Evolutionary conservation across 495 filamentous ascomycete genomes (phyloP).

Genomic region (Niebla homalea): DNA sequence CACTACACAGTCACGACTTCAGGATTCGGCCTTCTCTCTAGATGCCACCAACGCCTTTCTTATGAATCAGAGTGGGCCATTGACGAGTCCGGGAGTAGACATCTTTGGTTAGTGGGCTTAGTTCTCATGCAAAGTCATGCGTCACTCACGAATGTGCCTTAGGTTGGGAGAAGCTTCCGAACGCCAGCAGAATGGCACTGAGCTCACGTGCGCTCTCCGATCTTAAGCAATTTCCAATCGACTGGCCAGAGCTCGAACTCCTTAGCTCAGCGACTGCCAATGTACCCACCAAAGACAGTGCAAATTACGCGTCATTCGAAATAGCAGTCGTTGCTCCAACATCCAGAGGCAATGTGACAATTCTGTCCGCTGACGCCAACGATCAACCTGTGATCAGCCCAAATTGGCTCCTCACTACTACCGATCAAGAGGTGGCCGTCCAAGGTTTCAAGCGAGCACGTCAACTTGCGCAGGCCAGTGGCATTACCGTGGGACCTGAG

Average conservation of each 20-base stretch:
- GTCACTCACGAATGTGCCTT: neutral
- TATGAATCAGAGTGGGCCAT: neutral
- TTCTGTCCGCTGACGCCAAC: neutral
- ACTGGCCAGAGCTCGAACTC: neutral
- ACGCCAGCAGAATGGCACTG: neutral
- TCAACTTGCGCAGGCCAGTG: slow-evolving; percentile 25
- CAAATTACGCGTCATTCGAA: neutral
- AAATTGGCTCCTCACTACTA: slow-evolving; percentile 31
- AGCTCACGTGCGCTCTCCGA: neutral
- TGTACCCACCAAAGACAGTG: neutral
- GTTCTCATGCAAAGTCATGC: neutral
- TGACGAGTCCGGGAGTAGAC: neutral
- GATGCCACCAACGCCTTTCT: neutral
- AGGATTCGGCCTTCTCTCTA: neutral
- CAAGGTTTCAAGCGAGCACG: slow-evolving; percentile 41
- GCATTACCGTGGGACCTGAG: slow-evolving; percentile 34
- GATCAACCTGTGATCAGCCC: slow-evolving; percentile 13
- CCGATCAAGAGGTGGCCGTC: slow-evolving; percentile 32
- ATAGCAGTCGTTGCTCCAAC: neutral
- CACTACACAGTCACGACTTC: neutral
- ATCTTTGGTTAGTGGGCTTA: neutral
- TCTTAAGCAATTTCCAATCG: slow-evolving; percentile 13
- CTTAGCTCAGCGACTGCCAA: neutral
- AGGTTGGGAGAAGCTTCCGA: neutral
- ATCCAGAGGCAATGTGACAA: slow-evolving; percentile 5